Conservation (phyloP, 2,329 filamentous ascomycete species). For the Bipolaris cookei region DNA sequence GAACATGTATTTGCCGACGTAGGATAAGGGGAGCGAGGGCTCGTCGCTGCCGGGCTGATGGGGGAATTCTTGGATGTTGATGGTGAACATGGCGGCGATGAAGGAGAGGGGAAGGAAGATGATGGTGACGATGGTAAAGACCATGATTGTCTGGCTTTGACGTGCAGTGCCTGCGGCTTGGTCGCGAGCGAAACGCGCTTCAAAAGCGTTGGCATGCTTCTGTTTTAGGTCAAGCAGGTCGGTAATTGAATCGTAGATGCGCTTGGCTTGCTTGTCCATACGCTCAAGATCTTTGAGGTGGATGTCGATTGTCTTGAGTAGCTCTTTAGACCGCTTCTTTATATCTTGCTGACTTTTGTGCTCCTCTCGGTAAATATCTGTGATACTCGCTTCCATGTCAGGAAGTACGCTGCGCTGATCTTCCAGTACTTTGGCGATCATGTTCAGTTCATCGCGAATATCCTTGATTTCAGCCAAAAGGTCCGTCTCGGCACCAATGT, state of each 20-base stretch:
- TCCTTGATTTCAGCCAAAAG: constrained; percentile 70
- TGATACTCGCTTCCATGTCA: constrained; percentile 56
- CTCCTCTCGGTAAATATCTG: constrained; percentile 47
- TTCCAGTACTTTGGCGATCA: constrained; percentile 62
- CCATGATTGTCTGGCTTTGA: constrained; percentile 63
- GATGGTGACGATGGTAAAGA: constrained; percentile 66
- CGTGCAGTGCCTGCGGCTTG: constrained; percentile 67
- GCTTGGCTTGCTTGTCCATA: constrained; percentile 68
- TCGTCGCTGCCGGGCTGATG: constrained; percentile 34
- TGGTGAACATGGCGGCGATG: constrained; percentile 62
- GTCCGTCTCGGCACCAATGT: constrained; percentile 66
- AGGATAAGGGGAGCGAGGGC: constrained; percentile 53
- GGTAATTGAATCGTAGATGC: constrained; percentile 65
- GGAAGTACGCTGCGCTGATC: constrained; percentile 57
- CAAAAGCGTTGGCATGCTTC: constrained; percentile 71
- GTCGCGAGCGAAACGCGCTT: constrained; percentile 66
- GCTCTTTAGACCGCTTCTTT: constrained; percentile 62
- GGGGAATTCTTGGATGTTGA: constrained; percentile 60
- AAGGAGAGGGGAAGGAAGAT: constrained; percentile 64
- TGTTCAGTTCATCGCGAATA: constrained; percentile 70
- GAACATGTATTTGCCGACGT: constrained; percentile 63
- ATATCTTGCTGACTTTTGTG: constrained; percentile 54
- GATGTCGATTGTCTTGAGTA: constrained; percentile 63
- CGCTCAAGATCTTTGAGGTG: constrained; percentile 66
- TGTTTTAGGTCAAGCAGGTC: constrained; percentile 72